phyloP scores from a whole-genome alignment of 441 rosid species.

The Biscutella laevigata region DNA sequence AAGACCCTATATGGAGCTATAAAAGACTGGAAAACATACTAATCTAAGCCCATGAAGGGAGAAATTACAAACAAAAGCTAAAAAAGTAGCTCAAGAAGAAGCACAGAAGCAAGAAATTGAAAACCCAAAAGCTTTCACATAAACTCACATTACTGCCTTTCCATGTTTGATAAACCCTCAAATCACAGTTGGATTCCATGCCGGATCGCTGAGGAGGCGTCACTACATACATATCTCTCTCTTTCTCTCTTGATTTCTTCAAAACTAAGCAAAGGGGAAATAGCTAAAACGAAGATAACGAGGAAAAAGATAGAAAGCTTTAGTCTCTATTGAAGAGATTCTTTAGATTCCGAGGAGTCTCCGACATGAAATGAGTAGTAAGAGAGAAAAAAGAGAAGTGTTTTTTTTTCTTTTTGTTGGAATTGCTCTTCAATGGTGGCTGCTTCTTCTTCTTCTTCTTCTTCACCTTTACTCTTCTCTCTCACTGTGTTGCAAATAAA shows the following conservation, averaged over 20 bases:
- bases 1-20: slow-evolving; percentile 3
- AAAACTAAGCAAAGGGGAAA: slow-evolving; percentile 17
- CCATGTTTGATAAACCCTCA: slow-evolving; percentile 44
- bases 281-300: slow-evolving; percentile 3
- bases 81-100: neutral
- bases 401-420: neutral
- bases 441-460: neutral
- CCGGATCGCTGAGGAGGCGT: slow-evolving; percentile 65
- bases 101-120: neutral
- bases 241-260: slow-evolving; percentile 10
- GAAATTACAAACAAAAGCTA: neutral
- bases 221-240: slow-evolving; percentile 49
- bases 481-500: neutral
- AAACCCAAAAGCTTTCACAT: neutral
- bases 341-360: slow-evolving; percentile 14
- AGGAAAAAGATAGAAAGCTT: neutral
- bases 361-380: slow-evolving; percentile 23
- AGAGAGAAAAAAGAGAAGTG: neutral
- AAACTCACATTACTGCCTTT: slow-evolving; percentile 46
- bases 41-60: neutral
- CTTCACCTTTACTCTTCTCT: neutral
- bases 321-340: slow-evolving; percentile 17
- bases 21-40: neutral
- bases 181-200: slow-evolving; percentile 39
- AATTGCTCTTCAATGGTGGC: neutral